Conservation (phyloP, 2,329 filamentous ascomycete genomes). For the Neofusicoccum sp. region DNA sequence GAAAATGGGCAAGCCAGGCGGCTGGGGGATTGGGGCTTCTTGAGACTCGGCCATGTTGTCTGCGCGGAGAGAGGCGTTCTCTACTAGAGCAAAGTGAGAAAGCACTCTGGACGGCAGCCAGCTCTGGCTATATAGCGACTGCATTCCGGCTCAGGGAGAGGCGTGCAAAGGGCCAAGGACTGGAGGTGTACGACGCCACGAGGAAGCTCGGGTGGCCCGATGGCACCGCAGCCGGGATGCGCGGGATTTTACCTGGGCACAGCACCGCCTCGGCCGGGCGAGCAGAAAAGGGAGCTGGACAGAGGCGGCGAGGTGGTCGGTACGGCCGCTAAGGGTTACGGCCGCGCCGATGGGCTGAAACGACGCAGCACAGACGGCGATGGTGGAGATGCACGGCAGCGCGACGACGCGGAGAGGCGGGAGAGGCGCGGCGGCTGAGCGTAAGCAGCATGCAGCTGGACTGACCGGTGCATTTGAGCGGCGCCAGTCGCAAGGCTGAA, state of each 20-base stretch:
- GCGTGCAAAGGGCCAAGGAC: background rate
- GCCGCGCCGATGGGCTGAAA: background rate
- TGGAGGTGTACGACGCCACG: slow-evolving; percentile 9
- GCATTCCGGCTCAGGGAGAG: background rate
- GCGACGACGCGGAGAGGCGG: background rate
- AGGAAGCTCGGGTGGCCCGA: background rate
- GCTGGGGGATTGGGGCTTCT: slow-evolving; percentile 57
- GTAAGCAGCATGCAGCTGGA: background rate
- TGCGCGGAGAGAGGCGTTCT: background rate
- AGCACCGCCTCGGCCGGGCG: background rate
- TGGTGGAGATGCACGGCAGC: slow-evolving; percentile 2
- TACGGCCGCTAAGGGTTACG: slow-evolving; percentile 15
- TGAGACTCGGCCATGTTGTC: slow-evolving; percentile 8
- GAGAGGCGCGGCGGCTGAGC: slow-evolving; percentile 1
- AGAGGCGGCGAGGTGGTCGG: background rate
- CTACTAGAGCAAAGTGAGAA: slow-evolving; percentile 12
- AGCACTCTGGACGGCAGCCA: slow-evolving; percentile 1
- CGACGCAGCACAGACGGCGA: background rate
- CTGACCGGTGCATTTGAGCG: background rate
- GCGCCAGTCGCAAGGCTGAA: background rate
- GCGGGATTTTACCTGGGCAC: background rate
- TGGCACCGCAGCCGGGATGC: background rate
- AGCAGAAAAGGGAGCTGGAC: background rate
- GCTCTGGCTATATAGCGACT: background rate
- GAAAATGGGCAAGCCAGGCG: slow-evolving; percentile 62